Percentiles rank a stretch among this genome's conserved stretches.
Conservation (phyloP, 2,329 filamentous ascomycete genomes). For the Aureobasidium sp. region DNA sequence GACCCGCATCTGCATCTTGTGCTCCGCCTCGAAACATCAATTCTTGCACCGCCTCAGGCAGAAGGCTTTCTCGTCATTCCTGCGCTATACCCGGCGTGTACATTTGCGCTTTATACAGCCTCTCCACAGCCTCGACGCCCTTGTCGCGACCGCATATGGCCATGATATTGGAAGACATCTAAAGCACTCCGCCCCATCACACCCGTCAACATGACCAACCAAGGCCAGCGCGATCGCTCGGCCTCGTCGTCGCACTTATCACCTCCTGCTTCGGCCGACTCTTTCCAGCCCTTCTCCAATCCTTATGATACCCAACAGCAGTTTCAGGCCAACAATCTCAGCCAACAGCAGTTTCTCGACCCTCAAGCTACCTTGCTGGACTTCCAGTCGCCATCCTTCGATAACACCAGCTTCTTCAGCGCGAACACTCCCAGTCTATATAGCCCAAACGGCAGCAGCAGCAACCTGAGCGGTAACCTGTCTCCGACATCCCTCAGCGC, state of each 20-base stretch:
- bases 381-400: not conserved
- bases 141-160: constrained; percentile 7
- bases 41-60: constrained; percentile 11
- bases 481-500: constrained; percentile 26
- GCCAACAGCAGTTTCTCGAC: constrained; percentile 14
- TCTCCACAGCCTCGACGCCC: constrained; percentile 13
- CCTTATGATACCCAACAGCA: constrained; percentile 8
- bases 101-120: constrained; percentile 11
- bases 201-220: constrained; percentile 9
- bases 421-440: constrained; percentile 20
- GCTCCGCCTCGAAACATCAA: not conserved
- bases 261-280: constrained; percentile 2
- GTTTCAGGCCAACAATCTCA: not conserved
- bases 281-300: constrained; percentile 4
- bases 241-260: constrained; percentile 12
- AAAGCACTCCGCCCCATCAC: not conserved
- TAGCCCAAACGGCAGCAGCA: constrained; percentile 30
- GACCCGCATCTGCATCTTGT: not conserved
- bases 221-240: constrained; percentile 6
- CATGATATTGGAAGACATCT: constrained; percentile 15
- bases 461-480: constrained; percentile 32
- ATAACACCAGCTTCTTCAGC: constrained; percentile 38
- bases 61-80: not conserved
- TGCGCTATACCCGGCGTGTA: not conserved
- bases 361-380: constrained; percentile 15